These are phyloP conservation scores for Hysterium pulicare DNA, from an alignment of 2,329 filamentous ascomycete genomes.

Conservation along the genomic window DNA sequence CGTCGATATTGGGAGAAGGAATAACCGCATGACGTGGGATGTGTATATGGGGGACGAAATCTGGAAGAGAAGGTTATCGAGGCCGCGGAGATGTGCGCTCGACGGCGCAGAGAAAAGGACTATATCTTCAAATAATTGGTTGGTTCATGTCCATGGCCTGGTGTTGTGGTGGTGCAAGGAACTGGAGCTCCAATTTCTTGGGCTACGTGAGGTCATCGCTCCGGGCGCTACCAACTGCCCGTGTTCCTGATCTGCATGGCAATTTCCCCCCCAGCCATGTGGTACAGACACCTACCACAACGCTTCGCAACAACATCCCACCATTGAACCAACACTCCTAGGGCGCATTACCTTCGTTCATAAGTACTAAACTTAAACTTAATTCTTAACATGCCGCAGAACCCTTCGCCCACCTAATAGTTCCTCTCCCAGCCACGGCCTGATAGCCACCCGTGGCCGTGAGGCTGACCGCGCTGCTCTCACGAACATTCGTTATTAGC, in stretches of 20 bases:
- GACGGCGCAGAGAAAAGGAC: not conserved
- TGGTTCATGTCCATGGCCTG: not conserved
- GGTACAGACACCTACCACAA: too few species aligned
- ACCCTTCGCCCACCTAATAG: not conserved
- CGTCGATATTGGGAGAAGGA: constrained; percentile 89
- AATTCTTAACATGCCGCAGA: not conserved
- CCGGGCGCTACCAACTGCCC: not conserved
- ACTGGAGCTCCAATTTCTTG: too few species aligned
- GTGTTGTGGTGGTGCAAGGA: not conserved
- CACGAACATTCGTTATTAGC: not conserved
- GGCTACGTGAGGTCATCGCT: not conserved
- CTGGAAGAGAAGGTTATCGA: not conserved
- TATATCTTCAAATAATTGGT: not conserved
- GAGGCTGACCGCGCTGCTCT: not conserved
- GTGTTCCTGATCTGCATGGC: not conserved
- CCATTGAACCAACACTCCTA: too few species aligned
- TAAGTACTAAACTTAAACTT: too few species aligned
- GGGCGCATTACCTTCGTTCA: too few species aligned
- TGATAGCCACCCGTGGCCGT: not conserved
- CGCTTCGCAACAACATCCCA: too few species aligned
- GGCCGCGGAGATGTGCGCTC: not conserved
- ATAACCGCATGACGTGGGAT: constrained; percentile 70
- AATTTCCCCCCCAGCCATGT: not conserved
- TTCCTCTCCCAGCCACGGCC: not conserved
- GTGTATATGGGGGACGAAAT: not conserved